Evolutionary conservation across 192 early-diverging fungal genomes (phyloP), one percentile per base, ranked within the genome.

Genomic region (Podila horticola): DNA sequence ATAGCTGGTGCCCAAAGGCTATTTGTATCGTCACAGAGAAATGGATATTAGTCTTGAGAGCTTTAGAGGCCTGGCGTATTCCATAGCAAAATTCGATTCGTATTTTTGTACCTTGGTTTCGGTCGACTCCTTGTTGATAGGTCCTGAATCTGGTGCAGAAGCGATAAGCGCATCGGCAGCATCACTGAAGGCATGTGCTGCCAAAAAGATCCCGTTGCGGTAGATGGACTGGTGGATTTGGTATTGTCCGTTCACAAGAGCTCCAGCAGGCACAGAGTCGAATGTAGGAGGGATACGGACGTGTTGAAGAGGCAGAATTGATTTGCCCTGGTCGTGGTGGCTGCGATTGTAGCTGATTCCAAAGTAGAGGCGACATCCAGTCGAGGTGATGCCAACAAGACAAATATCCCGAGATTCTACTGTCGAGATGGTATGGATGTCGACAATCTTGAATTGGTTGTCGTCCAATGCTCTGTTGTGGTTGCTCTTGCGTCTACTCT

Each of bases 281-380:
- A 82, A 76, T 28, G 81, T 85, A 9, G 94, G 92, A 48, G 94
- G 91, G 34, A 91, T 67, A 3, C 94, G 89, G 34, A 94, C 93
- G 72, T 93, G 90, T 5, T 90, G 77, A 0, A 95, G 71, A 26
- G 91, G 92, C 66, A 75, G 83, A 15, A 62, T 62, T 26, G 75
- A 29, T 1, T 31, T 52, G 20, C 64, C 20, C 41, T 59, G 66
- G 36, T 74, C 76, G 20, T 67, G 62, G 8, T 75, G 84, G 13
- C 50, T 72, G 31, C 62, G 75, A 38, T 82, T 76, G 26, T 49
- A 67, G 68, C 52, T 81, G 79, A 0, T 89, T 84, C 89, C 86
- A 36, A 97, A 94, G 66, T 94, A 96, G 19, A 96, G 75, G 20
- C 96, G 90, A 48, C 87, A 86, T 22, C 94, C 95, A 15, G 90